Base-by-base conservation (phyloP, 225 moss, liverwort and hornwort species). In the Polytrichum formosum region DNA sequence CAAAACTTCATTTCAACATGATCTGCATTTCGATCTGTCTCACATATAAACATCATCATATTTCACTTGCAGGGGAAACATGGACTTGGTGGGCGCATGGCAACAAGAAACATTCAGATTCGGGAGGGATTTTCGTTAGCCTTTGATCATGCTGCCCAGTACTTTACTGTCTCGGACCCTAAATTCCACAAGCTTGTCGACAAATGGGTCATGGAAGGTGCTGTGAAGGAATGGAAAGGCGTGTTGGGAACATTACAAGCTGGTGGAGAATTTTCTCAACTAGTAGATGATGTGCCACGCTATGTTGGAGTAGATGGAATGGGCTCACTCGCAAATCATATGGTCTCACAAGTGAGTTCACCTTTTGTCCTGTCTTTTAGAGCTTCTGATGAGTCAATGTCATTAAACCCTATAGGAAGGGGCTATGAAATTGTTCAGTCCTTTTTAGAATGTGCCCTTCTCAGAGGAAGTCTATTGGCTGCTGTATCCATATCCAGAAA, bases 81-180 rank as follows among this genome's bases (percentile, higher is more conserved):
- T 74, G 97, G 97, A 10, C 70, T 98, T 21, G 97, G 97, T 71
- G 97, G 97, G 53, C 87, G 97, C 28, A 98, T 98, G 97, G 97
- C 75, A 79, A 94, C 97, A 53, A 80, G 97, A 54, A 70, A 81
- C 64, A 74, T 91, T 16, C 75, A 75, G 9, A 69, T 88, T 55
- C 86, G 90, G 63, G 79, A 83, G 29, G 92, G 85, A n/a, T 67
- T 73, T 53, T 77, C 80, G 5, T 67, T 94, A 72, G 73, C 83
- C 26, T 98, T 98, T 75, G 97, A 98, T 71, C 97, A 98, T 88
- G 97, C 90, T 55, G 94, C 97, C 55, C 97, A 98, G 77, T 98
- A 83, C 80, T 98, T 98, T 75, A 98, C 97, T 23, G 94, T 83
- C 5, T 90, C 90, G 21, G 92, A 98, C 78, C 73, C 92, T 26